Conservation (phyloP, 768 basidiomycete genomes). For the Lyophyllum atratum region DNA sequence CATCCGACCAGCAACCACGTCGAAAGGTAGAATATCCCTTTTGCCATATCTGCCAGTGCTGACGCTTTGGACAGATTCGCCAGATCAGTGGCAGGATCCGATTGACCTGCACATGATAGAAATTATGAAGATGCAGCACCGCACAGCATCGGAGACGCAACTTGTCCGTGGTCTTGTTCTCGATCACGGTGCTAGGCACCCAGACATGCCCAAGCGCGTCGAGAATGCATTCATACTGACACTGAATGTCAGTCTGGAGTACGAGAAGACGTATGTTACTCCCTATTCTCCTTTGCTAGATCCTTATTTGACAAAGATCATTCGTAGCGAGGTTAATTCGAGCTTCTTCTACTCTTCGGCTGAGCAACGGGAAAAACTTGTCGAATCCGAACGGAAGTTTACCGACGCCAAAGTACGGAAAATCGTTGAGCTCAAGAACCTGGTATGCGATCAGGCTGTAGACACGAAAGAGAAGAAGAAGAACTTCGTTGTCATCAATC, state of each 20-base stretch:
- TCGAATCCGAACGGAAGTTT: constrained; percentile 94
- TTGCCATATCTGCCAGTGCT: constrained; percentile 1
- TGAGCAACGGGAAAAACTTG: constrained; percentile 97
- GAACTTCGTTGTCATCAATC: constrained; percentile 94
- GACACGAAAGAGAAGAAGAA: constrained; percentile 80
- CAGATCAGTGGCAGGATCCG: constrained; percentile 78
- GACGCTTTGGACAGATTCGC: constrained; percentile 43
- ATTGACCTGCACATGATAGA: constrained; percentile 99
- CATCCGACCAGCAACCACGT: constrained; percentile 71
- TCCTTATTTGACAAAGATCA: constrained; percentile 16
- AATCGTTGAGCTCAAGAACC: constrained; percentile 94
- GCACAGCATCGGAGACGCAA: constrained; percentile 96
- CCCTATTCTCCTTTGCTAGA: constrained; percentile 11
- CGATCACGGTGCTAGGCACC: constrained; percentile 96
- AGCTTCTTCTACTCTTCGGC: constrained; percentile 99
- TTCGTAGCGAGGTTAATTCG: constrained; percentile 92
- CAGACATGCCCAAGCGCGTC: constrained; percentile 98
- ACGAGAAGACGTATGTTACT: constrained; percentile 93
- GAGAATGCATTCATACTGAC: constrained; percentile 96
- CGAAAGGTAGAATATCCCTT: constrained; percentile 48
- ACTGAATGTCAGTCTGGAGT: constrained; percentile 96
- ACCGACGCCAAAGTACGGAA: constrained; percentile 94
- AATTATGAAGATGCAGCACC: constrained; percentile 99
- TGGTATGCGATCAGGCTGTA: constrained; percentile 92
- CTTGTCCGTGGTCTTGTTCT: constrained; percentile 93